These are phyloP conservation scores for Didymellaceae sp. DNA, from an alignment of 2,329 filamentous ascomycete genomes.

Conservation along the genomic window DNA sequence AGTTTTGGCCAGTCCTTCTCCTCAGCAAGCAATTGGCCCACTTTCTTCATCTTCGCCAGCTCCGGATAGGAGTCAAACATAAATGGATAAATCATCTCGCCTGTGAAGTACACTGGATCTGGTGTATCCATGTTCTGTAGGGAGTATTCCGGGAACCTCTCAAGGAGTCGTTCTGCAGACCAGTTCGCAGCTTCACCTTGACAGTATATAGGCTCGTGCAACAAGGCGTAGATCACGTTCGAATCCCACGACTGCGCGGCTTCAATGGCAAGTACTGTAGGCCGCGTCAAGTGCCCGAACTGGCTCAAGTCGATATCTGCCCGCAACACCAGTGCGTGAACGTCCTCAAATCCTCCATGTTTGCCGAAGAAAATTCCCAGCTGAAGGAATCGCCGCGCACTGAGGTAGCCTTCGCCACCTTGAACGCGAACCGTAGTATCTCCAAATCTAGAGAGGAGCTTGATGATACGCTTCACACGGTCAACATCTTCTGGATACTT, in stretches of 20 bases:
- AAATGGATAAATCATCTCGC: slow-evolving; percentile 90
- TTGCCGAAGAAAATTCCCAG: slow-evolving; percentile 79
- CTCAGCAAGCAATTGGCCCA: slow-evolving; percentile 73
- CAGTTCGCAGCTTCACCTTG: slow-evolving; percentile 72
- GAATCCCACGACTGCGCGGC: slow-evolving; percentile 72
- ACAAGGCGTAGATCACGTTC: slow-evolving; percentile 80
- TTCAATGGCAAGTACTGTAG: slow-evolving; percentile 74
- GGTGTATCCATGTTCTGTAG: slow-evolving; percentile 47
- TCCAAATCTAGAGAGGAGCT: slow-evolving; percentile 64
- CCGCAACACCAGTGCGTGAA: slow-evolving; percentile 67
- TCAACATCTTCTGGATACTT: slow-evolving; percentile 85
- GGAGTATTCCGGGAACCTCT: slow-evolving; percentile 55
- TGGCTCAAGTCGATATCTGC: slow-evolving; percentile 75
- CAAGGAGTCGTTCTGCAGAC: slow-evolving; percentile 73
- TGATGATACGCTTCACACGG: slow-evolving; percentile 69
- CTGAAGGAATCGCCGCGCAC: slow-evolving; percentile 75
- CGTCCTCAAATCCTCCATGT: slow-evolving; percentile 59
- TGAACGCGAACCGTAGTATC: slow-evolving; percentile 70
- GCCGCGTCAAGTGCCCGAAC: slow-evolving; percentile 76
- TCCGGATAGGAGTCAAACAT: slow-evolving; percentile 84
- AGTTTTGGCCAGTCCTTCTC: slow-evolving; percentile 74
- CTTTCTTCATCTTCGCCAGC: slow-evolving; percentile 70
- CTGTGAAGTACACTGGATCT: slow-evolving; percentile 76
- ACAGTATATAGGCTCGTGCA: slow-evolving; percentile 91
- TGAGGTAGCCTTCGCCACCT: slow-evolving; percentile 71